Conservation (phyloP, 495 filamentous ascomycete species). For the Barbatosphaeria neglecta region DNA sequence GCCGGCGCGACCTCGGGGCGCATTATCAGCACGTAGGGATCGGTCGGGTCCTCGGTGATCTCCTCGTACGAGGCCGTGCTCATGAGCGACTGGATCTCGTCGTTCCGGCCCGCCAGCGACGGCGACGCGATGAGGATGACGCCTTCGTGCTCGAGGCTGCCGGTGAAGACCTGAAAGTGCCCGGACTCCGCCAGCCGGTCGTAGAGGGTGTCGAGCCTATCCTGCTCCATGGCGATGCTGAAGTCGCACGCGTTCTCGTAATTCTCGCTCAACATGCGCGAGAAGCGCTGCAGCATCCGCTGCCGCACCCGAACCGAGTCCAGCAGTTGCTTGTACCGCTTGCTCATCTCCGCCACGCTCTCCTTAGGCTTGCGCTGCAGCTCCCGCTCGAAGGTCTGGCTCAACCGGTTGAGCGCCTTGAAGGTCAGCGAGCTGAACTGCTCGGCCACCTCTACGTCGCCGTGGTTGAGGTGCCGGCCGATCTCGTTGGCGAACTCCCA, state of each 20-base stretch:
- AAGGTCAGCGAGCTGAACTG: slow-evolving; percentile 91
- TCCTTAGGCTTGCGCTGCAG: slow-evolving; percentile 73
- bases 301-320: slow-evolving; percentile 94
- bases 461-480: slow-evolving; percentile 74
- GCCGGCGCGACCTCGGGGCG: slow-evolving; percentile 64
- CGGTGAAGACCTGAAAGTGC: slow-evolving; percentile 70
- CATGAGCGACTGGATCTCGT: slow-evolving; percentile 74
- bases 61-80: slow-evolving; percentile 80
- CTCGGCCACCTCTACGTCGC: slow-evolving; percentile 96
- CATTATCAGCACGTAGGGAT: slow-evolving; percentile 77
- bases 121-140: slow-evolving; percentile 80
- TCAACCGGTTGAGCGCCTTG: slow-evolving; percentile 78
- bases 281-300: slow-evolving; percentile 65
- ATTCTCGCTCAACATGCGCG: slow-evolving; percentile 72
- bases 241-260: slow-evolving; percentile 97
- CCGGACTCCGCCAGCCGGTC: slow-evolving; percentile 72
- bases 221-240: slow-evolving; percentile 57
- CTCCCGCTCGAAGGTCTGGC: slow-evolving; percentile 83
- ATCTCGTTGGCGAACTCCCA: slow-evolving; percentile 94
- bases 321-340: slow-evolving; percentile 85
- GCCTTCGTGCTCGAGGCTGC: slow-evolving; percentile 55
- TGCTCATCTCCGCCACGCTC: slow-evolving; percentile 79
- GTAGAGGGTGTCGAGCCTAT: slow-evolving; percentile 60
- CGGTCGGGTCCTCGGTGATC: slow-evolving; percentile 55
- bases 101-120: slow-evolving; percentile 56